Evolutionary conservation across 257 asterid species (phyloP).

Genomic region (Scutellaria galericulata): DNA sequence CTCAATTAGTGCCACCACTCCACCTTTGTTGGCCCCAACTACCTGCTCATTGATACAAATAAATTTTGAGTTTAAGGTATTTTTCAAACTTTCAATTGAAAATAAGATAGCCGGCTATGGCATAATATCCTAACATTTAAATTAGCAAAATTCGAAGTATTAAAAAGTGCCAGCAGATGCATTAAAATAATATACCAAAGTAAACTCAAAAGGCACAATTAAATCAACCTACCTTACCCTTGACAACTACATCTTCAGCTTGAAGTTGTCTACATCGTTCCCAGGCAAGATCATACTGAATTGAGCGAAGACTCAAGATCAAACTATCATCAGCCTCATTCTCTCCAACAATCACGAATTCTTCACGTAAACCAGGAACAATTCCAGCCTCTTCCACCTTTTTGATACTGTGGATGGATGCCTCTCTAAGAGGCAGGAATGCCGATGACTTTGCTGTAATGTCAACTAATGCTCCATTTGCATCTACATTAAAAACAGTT

Average conservation of each 20-base stretch:
- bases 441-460: conserved; percentile 93
- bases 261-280: conserved; percentile 96
- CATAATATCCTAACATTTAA: neutral
- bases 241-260: conserved; percentile 94
- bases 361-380: conserved; percentile 80
- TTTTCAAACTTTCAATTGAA: neutral
- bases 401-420: conserved; percentile 70
- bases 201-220: conserved; percentile 5
- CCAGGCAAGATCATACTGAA: conserved; percentile 95
- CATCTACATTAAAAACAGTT: conserved; percentile 68
- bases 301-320: conserved; percentile 78
- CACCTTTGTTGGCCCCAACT: conserved; percentile 96
- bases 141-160: neutral
- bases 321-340: conserved; percentile 86
- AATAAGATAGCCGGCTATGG: neutral
- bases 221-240: conserved; percentile 73
- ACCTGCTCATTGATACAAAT: conserved; percentile 56
- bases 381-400: conserved; percentile 89
- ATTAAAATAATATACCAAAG: conserved; percentile 18
- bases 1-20: conserved; percentile 85
- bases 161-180: conserved; percentile 11
- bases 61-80: conserved; percentile 7
- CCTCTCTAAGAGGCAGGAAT: conserved; percentile 83
- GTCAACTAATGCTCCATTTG: conserved; percentile 92
- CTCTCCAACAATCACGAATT: conserved; percentile 76